These are phyloP conservation scores for Diaporthe citri DNA, from an alignment of 2,329 filamentous ascomycete genomes.

Conservation along the genomic window DNA sequence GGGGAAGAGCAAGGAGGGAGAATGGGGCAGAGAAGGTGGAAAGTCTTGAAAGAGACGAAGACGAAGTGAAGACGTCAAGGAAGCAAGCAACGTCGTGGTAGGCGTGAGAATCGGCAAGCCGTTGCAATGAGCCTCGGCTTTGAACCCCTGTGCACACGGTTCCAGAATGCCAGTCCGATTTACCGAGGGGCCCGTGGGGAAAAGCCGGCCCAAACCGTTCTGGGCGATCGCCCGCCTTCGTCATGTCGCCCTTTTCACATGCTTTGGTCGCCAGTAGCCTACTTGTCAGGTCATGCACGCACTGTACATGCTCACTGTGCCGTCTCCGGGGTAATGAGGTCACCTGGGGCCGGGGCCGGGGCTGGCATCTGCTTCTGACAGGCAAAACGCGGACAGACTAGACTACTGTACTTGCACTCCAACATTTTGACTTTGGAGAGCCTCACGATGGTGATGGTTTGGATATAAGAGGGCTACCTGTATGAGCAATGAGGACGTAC, in stretches of 20 bases:
- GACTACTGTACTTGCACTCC: neutral
- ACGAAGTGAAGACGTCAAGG: conserved; percentile 1
- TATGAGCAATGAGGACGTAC: neutral
- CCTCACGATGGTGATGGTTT: neutral
- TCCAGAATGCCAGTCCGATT: conserved; percentile 33
- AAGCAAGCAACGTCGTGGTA: conserved; percentile 17
- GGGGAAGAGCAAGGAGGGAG: neutral
- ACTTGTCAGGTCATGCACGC: neutral
- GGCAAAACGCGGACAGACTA: neutral
- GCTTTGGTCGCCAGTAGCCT: conserved; percentile 16
- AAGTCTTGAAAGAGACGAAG: neutral
- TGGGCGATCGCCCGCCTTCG: conserved; percentile 16
- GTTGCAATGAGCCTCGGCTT: conserved; percentile 39
- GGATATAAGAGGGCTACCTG: neutral
- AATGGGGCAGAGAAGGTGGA: neutral
- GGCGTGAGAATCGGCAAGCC: conserved; percentile 33
- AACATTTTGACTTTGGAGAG: too few relatives aligned
- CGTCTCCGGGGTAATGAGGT: conserved; percentile 36
- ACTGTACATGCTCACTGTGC: conserved; percentile 3
- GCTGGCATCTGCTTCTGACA: neutral
- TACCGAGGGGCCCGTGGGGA: conserved; percentile 39
- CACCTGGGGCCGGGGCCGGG: conserved; percentile 9
- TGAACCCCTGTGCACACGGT: conserved; percentile 32
- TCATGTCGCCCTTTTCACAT: conserved; percentile 37
- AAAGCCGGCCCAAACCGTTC: conserved; percentile 31